Conservation (phyloP, 768 basidiomycete genomes). For the Lentinus tigrinus region DNA sequence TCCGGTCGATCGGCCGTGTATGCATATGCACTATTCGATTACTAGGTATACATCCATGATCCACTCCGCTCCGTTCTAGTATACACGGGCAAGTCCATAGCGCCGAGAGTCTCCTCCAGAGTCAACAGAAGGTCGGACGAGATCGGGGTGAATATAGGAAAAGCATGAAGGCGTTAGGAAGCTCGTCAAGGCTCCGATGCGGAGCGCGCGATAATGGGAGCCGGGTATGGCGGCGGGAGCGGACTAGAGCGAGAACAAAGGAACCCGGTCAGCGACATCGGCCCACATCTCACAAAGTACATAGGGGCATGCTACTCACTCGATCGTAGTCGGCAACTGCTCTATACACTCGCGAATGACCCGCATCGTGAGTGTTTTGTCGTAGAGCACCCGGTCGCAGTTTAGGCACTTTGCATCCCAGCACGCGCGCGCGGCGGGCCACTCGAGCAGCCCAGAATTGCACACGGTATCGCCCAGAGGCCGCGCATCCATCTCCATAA, state of each 20-base stretch:
- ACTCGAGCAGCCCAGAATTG: conserved; percentile 46
- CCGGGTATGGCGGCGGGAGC: neutral
- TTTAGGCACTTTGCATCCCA: conserved; percentile 58
- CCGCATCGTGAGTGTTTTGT: conserved; percentile 52
- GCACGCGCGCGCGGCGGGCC: conserved; percentile 59
- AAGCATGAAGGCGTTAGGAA: neutral
- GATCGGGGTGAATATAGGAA: neutral
- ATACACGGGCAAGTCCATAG: neutral
- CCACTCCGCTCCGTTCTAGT: neutral
- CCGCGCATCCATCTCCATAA: conserved; percentile 56
- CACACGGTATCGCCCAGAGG: conserved; percentile 60
- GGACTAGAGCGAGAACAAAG: neutral
- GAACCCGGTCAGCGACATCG: neutral
- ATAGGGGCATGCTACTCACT: conserved; percentile 20
- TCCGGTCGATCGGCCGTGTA: too few relatives aligned
- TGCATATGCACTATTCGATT: neutral
- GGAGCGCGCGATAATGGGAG: neutral
- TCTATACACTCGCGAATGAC: conserved; percentile 56
- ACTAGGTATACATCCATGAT: neutral
- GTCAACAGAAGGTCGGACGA: neutral
- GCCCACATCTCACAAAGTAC: neutral
- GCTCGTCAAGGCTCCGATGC: neutral
- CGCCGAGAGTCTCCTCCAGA: neutral
- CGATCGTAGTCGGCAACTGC: conserved; percentile 40
- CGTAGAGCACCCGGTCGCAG: conserved; percentile 54